Percentiles rank a stretch among this genome's conserved stretches.
Conservation (phyloP, 371 early-diverging fungal species). For the Mycotypha africana region DNA sequence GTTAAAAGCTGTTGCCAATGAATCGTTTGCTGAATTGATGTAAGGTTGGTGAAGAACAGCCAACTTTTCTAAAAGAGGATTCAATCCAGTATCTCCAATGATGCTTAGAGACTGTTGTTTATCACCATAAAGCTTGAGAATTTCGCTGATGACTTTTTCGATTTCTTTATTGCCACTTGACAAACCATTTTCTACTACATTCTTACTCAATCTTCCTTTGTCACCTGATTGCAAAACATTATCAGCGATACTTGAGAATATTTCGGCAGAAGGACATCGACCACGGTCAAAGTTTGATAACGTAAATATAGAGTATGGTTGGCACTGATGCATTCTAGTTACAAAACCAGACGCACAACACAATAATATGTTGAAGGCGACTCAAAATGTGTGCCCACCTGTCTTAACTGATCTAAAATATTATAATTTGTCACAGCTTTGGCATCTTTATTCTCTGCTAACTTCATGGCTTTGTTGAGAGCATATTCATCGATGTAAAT, state of each 20-base stretch:
- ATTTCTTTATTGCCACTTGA: slow-evolving; percentile 1
- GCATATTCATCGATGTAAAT: slow-evolving; percentile 6
- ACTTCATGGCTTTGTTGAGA: neutral
- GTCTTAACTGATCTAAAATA: slow-evolving; percentile 2
- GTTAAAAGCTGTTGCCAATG: neutral
- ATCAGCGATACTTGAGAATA: slow-evolving; percentile 7
- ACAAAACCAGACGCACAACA: slow-evolving; percentile 6
- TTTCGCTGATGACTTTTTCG: neutral
- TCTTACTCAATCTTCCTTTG: neutral
- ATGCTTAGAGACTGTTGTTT: neutral
- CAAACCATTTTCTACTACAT: neutral
- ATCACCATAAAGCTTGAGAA: neutral
- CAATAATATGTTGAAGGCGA: slow-evolving; percentile 1
- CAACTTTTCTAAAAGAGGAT: neutral
- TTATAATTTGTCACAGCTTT: slow-evolving; percentile 1
- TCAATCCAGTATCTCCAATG: neutral
- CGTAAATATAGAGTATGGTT: slow-evolving; percentile 12
- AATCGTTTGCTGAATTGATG: slow-evolving; percentile 1
- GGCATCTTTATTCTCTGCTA: neutral
- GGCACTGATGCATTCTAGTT: slow-evolving; percentile 5
- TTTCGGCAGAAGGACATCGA: slow-evolving; percentile 3
- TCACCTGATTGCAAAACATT: slow-evolving; percentile 2
- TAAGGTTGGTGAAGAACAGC: neutral
- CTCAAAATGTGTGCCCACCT: slow-evolving; percentile 1
- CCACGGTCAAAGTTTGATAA: slow-evolving; percentile 13